These are phyloP conservation scores for Vitis hybrid DNA, from an alignment of 177 flowering plant species.

Conservation along the genomic window DNA sequence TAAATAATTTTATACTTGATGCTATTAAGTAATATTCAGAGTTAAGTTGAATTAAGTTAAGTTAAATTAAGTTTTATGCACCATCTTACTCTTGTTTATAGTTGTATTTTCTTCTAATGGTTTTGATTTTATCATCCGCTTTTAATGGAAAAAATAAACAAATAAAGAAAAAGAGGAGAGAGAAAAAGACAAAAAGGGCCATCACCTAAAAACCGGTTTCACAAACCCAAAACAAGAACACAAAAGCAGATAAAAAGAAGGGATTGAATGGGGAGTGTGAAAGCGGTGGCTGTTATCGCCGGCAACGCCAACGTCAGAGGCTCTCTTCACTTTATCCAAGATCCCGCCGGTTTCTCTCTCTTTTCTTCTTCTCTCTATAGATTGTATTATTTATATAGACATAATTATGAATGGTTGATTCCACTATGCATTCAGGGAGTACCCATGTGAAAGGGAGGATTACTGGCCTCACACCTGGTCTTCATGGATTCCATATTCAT, in stretches of 20 bases:
- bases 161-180: no score
- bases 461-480: conserved; percentile 71
- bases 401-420: not conserved
- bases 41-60: no score
- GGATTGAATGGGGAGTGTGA: conserved; percentile 30
- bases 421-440: conserved; percentile 35
- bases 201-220: no score
- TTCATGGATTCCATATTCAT: conserved; percentile 90
- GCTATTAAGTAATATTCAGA: no score
- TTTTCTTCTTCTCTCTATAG: conserved; percentile 12
- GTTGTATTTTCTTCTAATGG: no score
- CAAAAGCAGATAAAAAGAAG: not conserved
- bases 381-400: not conserved
- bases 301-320: conserved; percentile 60
- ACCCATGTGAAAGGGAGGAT: conserved; percentile 73
- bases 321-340: conserved; percentile 62
- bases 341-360: conserved; percentile 40
- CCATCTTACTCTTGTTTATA: no score
- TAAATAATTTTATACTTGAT: no score
- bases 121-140: no score
- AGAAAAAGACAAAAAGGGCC: no score
- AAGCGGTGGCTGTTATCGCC: conserved; percentile 75
- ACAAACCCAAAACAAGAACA: no score
- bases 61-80: no score
- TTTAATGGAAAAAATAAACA: no score